Evolutionary conservation across 495 filamentous ascomycete species (phyloP).

Genomic region (Mytilinidion resinicola): DNA sequence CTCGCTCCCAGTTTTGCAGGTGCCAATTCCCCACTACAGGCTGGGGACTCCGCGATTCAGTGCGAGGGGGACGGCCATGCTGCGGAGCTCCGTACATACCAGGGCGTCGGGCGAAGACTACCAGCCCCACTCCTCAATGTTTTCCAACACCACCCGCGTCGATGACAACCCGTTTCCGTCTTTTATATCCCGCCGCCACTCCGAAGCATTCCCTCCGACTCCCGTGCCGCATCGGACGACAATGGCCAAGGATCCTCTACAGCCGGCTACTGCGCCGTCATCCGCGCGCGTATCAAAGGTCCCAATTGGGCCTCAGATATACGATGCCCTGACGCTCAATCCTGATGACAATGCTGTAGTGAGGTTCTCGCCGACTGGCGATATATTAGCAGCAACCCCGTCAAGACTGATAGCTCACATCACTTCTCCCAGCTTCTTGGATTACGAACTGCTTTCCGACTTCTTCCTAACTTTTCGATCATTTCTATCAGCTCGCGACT

Average conservation of each 20-base stretch:
- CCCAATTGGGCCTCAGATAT: slow-evolving; percentile 44
- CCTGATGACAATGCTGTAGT: slow-evolving; percentile 78
- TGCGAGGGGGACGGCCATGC: slow-evolving; percentile 65
- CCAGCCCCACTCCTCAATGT: slow-evolving; percentile 47
- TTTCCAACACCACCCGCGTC: slow-evolving; percentile 42
- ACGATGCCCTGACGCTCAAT: slow-evolving; percentile 65
- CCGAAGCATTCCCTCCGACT: slow-evolving; percentile 36
- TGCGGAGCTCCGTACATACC: slow-evolving; percentile 67
- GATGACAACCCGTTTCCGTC: slow-evolving; percentile 41
- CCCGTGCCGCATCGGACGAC: slow-evolving; percentile 18
- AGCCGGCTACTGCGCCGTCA: slow-evolving; percentile 19
- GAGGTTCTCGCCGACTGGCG: slow-evolving; percentile 67
- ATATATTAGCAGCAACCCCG: slow-evolving; percentile 84
- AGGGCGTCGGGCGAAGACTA: slow-evolving; percentile 48
- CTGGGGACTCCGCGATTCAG: slow-evolving; percentile 81
- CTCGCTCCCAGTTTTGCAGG: slow-evolving; percentile 56
- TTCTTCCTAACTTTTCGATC: slow-evolving; percentile 95
- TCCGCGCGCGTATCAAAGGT: slow-evolving; percentile 22
- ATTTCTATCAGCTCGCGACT: slow-evolving; percentile 68
- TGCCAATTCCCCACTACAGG: slow-evolving; percentile 80
- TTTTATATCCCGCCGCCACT: slow-evolving; percentile 38
- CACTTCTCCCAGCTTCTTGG: slow-evolving; percentile 89
- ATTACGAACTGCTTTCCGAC: slow-evolving; percentile 95
- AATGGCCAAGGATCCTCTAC: slow-evolving; percentile 25
- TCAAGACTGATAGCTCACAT: slow-evolving; percentile 94